phyloP scores from a whole-genome alignment of 2,329 filamentous ascomycete genomes.

The Botryotinia globosa region DNA sequence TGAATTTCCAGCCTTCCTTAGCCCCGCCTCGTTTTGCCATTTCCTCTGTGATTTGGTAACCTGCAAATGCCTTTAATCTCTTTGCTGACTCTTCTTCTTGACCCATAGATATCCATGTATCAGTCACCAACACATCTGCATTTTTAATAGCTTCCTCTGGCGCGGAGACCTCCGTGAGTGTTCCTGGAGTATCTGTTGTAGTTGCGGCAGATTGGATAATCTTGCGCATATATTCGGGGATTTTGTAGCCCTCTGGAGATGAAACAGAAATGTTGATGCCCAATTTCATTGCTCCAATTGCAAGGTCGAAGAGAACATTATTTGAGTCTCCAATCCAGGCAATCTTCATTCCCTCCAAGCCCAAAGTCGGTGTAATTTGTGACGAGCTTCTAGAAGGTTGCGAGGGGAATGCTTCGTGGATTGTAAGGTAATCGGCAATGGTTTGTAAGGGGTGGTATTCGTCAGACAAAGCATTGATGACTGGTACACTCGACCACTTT shows the following conservation, averaged over 20 bases:
- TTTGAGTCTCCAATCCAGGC: slow-evolving; percentile 97
- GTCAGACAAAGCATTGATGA: slow-evolving; percentile 85
- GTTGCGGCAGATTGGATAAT: slow-evolving; percentile 65
- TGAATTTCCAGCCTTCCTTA: slow-evolving; percentile 90
- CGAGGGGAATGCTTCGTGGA: slow-evolving; percentile 70
- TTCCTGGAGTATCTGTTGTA: slow-evolving; percentile 58
- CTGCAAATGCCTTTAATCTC: slow-evolving; percentile 76
- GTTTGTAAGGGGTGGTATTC: slow-evolving; percentile 92
- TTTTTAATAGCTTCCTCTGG: slow-evolving; percentile 82
- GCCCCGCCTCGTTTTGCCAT: slow-evolving; percentile 82
- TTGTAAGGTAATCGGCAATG: slow-evolving; percentile 89
- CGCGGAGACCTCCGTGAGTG: slow-evolving; percentile 69
- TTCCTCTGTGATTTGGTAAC: slow-evolving; percentile 88
- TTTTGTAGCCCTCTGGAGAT: slow-evolving; percentile 79
- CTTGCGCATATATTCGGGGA: slow-evolving; percentile 70
- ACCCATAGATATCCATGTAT: slow-evolving; percentile 98
- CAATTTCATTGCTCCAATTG: slow-evolving; percentile 81
- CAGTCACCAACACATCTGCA: slow-evolving; percentile 88
- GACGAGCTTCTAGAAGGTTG: slow-evolving; percentile 33
- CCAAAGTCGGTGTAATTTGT: slow-evolving; percentile 45
- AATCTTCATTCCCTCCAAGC: slow-evolving; percentile 80
- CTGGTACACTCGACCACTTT: slow-evolving; percentile 70
- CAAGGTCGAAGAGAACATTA: slow-evolving; percentile 93
- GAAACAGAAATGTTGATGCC: slow-evolving; percentile 85
- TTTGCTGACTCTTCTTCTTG: slow-evolving; percentile 82